Percentiles rank a stretch among this genome's conserved stretches.
Evolutionary conservation across 208 protist species (phyloP).

Genomic region (Borovskyia barvae): DNA sequence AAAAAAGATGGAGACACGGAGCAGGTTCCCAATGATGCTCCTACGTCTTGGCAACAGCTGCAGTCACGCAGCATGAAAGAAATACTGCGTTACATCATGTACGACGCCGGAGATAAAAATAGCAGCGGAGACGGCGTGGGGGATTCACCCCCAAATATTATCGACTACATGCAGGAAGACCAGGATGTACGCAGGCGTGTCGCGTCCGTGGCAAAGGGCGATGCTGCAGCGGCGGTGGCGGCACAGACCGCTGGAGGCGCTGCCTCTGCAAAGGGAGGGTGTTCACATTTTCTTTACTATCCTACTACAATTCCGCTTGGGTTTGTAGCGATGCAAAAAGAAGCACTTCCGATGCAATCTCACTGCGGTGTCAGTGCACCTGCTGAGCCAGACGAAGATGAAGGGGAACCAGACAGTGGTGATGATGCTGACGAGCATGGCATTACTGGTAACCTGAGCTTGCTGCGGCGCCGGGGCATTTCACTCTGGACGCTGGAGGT

Average conservation of each 20-base stretch:
- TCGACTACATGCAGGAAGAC: constrained; percentile 21
- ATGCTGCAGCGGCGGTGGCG: background rate
- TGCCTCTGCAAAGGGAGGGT: background rate
- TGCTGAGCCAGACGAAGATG: background rate
- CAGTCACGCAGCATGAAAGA: constrained; percentile 21
- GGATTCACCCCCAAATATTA: background rate
- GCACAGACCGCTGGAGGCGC: background rate
- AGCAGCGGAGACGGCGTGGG: background rate
- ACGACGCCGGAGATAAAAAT: constrained; percentile 10
- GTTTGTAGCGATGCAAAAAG: constrained; percentile 20
- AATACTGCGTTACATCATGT: constrained; percentile 29
- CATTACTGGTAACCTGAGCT: background rate
- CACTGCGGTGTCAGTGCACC: background rate
- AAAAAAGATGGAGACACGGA: background rate
- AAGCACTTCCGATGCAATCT: constrained; percentile 4
- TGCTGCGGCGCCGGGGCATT: constrained; percentile 8
- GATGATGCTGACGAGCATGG: background rate
- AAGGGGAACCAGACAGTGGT: background rate
- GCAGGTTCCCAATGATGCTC: too few species aligned
- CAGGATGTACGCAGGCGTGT: constrained; percentile 29
- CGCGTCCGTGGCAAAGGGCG: background rate
- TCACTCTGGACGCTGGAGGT: constrained; percentile 17
- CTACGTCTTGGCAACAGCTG: constrained; percentile 4
- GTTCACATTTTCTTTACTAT: constrained; percentile 16
- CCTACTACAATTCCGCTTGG: constrained; percentile 42